Percentiles rank a stretch among this genome's conserved stretches.
Evolutionary conservation across 495 filamentous ascomycete genomes (phyloP).

Genomic region (Tuber aestivum): DNA sequence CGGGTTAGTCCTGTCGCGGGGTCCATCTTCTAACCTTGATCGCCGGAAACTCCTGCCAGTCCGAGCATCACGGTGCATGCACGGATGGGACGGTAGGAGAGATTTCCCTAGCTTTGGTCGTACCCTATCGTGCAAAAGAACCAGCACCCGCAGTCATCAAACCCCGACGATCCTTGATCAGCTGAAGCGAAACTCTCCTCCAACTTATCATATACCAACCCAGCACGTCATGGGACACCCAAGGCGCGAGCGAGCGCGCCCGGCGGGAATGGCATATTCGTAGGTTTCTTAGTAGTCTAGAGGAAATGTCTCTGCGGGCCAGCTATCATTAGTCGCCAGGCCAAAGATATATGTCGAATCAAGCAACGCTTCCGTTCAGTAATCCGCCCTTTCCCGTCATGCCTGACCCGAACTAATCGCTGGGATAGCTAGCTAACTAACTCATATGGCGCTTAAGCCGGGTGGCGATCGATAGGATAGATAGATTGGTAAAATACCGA

Average conservation of each 20-base stretch:
- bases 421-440: background rate
- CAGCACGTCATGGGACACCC: background rate
- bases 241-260: background rate
- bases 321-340: background rate
- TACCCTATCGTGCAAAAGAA: background rate
- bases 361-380: conserved; percentile 1
- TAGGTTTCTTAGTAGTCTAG: background rate
- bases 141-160: background rate
- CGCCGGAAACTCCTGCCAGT: no score
- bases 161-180: background rate
- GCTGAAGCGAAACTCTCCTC: background rate
- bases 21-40: background rate
- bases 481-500: background rate
- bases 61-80: background rate
- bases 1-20: no score
- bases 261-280: background rate
- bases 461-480: conserved; percentile 8
- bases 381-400: background rate
- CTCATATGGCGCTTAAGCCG: conserved; percentile 1
- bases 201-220: background rate
- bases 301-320: background rate
- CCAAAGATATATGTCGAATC: background rate
- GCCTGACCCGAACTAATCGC: background rate
- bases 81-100: background rate
- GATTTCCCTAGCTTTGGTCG: background rate